Percentiles rank a stretch among this genome's conserved stretches.
Conservation (phyloP, 768 basidiomycete genomes). For the Boletellus sp. region DNA sequence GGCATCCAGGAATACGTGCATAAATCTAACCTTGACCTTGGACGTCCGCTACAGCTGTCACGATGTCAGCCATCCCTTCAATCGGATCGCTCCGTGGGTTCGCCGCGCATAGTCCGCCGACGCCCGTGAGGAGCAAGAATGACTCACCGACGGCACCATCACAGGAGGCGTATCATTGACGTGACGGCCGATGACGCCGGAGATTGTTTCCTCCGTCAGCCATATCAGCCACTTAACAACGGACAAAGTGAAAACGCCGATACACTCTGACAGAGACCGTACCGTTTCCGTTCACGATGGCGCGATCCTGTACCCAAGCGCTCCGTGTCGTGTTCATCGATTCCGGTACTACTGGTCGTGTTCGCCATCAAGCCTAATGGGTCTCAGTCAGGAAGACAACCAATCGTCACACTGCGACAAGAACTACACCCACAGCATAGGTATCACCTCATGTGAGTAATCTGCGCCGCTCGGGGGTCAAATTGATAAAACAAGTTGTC, state of each 20-base stretch:
- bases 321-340: constrained; percentile 88
- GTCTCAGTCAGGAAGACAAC: neutral
- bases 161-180: constrained; percentile 97
- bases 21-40: constrained; percentile 63
- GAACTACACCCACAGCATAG: constrained; percentile 67
- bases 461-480: constrained; percentile 93
- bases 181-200: too few relatives aligned
- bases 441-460: constrained; percentile 93
- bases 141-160: constrained; percentile 95
- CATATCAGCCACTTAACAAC: constrained; percentile 1
- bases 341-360: constrained; percentile 95
- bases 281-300: constrained; percentile 99
- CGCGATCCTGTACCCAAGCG: constrained; percentile 88
- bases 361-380: constrained; percentile 57
- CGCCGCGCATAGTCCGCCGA: constrained; percentile 91
- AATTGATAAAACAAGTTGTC: constrained; percentile 94
- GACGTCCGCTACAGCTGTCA: constrained; percentile 78
- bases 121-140: constrained; percentile 95
- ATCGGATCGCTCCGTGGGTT: constrained; percentile 89
- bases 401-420: neutral
- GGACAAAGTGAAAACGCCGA: constrained; percentile 12
- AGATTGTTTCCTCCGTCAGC: constrained; percentile 87
- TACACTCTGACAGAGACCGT: constrained; percentile 95
- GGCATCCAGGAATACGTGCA: neutral
- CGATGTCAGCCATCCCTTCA: constrained; percentile 76